A percentile compares a stretch with the other conserved stretches of the same genome.
These are phyloP conservation scores for Escallonia herrerae DNA, from an alignment of 129 eudicot species.

Conservation along the genomic window DNA sequence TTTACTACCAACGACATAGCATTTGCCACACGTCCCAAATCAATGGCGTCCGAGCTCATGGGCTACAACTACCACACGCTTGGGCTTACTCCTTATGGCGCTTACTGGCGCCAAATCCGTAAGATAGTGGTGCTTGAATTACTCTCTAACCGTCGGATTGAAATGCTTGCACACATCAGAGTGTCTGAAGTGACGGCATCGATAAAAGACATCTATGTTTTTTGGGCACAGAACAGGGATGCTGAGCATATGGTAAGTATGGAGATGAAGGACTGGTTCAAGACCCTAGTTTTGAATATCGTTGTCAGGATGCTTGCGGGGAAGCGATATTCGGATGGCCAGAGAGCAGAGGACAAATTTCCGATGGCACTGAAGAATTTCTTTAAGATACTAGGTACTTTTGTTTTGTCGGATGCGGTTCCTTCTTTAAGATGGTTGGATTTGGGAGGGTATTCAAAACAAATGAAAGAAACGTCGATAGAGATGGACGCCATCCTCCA, in stretches of 20 bases:
- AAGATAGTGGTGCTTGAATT: slow-evolving; percentile 15
- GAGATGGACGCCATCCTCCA: slow-evolving; percentile 19
- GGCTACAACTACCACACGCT: slow-evolving; percentile 18
- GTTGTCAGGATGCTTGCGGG: slow-evolving; percentile 8
- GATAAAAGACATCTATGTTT: slow-evolving; percentile 2
- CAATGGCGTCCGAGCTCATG: slow-evolving; percentile 3
- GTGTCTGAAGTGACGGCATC: slow-evolving; percentile 6
- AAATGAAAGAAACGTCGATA: slow-evolving; percentile 11
- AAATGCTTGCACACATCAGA: not conserved
- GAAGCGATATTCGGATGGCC: not conserved
- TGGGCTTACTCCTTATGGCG: slow-evolving; percentile 12
- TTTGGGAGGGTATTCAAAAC: slow-evolving; percentile 15
- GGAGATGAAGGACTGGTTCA: slow-evolving; percentile 15
- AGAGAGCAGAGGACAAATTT: slow-evolving; percentile 3
- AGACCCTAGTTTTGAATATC: not conserved
- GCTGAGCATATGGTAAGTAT: slow-evolving; percentile 7
- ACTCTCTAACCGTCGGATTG: slow-evolving; percentile 6
- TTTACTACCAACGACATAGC: slow-evolving; percentile 20
- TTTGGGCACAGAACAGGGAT: slow-evolving; percentile 8
- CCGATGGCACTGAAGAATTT: slow-evolving; percentile 5
- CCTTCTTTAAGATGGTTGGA: slow-evolving; percentile 23
- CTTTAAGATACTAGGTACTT: slow-evolving; percentile 14
- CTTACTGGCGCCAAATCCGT: slow-evolving; percentile 25
- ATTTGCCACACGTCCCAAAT: slow-evolving; percentile 6
- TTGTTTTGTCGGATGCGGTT: slow-evolving; percentile 25